These are phyloP conservation scores for Leccinellum rugosiceps DNA, from an alignment of 768 basidiomycete species.

Conservation along the genomic window DNA sequence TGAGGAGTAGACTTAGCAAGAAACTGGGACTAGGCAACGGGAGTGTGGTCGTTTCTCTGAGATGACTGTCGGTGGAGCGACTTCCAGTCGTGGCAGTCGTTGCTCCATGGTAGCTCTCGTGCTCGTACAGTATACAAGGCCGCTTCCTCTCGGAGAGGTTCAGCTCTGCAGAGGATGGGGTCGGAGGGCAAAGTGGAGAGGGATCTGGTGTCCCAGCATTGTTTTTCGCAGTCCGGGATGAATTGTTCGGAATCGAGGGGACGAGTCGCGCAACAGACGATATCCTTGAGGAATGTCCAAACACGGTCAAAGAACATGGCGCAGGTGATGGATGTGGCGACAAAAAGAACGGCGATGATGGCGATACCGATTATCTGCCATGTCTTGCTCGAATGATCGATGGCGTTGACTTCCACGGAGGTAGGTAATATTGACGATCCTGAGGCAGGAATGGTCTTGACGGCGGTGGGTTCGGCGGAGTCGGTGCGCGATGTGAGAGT, in stretches of 20 bases:
- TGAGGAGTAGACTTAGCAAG: neutral
- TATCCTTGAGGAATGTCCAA: slow-evolving; percentile 56
- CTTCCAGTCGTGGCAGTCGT: slow-evolving; percentile 9
- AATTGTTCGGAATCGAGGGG: slow-evolving; percentile 46
- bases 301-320: slow-evolving; percentile 71
- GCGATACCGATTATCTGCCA: slow-evolving; percentile 74
- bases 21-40: neutral
- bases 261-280: slow-evolving; percentile 40
- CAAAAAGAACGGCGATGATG: slow-evolving; percentile 57
- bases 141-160: neutral
- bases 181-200: slow-evolving; percentile 6
- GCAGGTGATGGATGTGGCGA: slow-evolving; percentile 52
- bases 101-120: slow-evolving; percentile 28
- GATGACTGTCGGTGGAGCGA: slow-evolving; percentile 22
- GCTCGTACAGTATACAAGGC: neutral
- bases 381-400: slow-evolving; percentile 43
- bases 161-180: neutral
- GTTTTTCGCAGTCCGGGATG: slow-evolving; percentile 61
- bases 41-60: slow-evolving; percentile 10
- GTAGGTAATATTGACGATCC: slow-evolving; percentile 4
- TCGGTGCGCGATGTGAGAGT: neutral
- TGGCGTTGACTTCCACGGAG: slow-evolving; percentile 12
- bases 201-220: slow-evolving; percentile 47
- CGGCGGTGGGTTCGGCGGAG: neutral
- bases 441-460: slow-evolving; percentile 2